Evolutionary conservation across 805 yeast species (phyloP).

Genomic region (Starmerella potacharoeniae): DNA sequence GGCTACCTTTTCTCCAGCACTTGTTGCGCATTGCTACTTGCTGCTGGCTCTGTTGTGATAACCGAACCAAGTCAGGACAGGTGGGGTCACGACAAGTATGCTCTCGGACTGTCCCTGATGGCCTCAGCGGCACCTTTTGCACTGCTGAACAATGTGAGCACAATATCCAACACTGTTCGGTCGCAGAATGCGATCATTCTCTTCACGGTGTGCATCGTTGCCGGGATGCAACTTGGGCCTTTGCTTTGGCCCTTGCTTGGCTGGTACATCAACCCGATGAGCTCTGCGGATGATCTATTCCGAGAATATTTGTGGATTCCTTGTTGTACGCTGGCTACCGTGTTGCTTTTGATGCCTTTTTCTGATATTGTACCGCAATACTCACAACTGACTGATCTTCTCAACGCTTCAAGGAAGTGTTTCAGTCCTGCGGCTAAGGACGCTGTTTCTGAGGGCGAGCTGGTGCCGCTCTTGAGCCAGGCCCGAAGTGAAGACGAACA

Average conservation of each 20-base stretch:
- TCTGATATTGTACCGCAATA: not conserved
- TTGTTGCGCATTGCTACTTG: constrained; percentile 16
- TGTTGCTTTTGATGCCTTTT: constrained; percentile 12
- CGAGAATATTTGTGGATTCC: constrained; percentile 11
- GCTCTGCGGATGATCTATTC: constrained; percentile 5
- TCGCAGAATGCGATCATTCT: not conserved
- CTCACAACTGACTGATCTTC: not conserved
- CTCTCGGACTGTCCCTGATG: constrained; percentile 17
- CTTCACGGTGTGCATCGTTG: not conserved
- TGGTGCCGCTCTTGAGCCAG: not conserved
- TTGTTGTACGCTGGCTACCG: not conserved
- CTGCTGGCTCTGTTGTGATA: constrained; percentile 19
- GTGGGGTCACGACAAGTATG: constrained; percentile 16
- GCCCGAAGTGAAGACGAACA: not conserved
- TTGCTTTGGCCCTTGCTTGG: constrained; percentile 3
- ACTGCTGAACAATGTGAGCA: constrained; percentile 5
- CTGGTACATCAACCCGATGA: not conserved
- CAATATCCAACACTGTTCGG: not conserved
- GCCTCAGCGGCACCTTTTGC: constrained; percentile 20
- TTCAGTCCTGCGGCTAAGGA: not conserved
- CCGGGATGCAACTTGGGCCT: constrained; percentile 11
- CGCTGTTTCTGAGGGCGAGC: not conserved
- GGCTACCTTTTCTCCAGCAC: constrained; percentile 19
- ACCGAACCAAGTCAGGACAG: constrained; percentile 12
- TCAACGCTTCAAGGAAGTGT: not conserved